Conservation (phyloP, 1,139 yeast genomes). For the Geotrichum bryndzae region DNA sequence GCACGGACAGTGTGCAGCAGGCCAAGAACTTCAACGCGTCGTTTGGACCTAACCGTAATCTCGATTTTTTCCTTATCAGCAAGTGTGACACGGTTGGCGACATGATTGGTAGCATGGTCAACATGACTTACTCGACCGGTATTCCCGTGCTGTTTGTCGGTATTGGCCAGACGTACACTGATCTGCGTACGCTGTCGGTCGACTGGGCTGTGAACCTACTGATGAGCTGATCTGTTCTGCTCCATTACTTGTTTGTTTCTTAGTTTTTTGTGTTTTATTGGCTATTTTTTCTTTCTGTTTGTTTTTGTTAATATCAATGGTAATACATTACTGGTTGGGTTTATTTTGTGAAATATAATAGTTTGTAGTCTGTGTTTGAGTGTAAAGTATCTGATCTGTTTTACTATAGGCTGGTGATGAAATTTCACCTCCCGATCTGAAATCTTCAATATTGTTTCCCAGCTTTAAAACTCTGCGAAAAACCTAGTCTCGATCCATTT, state of each 20-base stretch:
- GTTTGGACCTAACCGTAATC: conserved; percentile 72
- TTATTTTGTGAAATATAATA: background rate
- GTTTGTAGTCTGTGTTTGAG: background rate
- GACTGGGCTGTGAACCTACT: conserved; percentile 87
- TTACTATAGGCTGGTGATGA: background rate
- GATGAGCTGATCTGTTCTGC: conserved; percentile 43
- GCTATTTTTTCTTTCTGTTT: background rate
- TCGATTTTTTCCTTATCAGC: conserved; percentile 88
- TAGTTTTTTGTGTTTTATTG: background rate
- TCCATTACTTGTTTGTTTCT: background rate
- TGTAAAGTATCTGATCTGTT: background rate
- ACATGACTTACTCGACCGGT: conserved; percentile 94
- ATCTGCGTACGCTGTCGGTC: conserved; percentile 84
- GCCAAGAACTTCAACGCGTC: conserved; percentile 90
- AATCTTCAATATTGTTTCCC: background rate
- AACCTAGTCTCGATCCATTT: background rate
- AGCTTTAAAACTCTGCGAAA: background rate
- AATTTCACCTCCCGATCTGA: background rate
- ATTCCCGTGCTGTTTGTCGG: conserved; percentile 95
- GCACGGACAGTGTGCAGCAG: conserved; percentile 94
- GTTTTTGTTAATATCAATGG: background rate
- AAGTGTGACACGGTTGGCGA: conserved; percentile 98
- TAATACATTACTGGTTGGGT: background rate
- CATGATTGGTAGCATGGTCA: conserved; percentile 92
- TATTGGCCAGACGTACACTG: conserved; percentile 95